Evolutionary conservation across 441 rosid genomes (phyloP).

Genomic region (Eruca vesicaria): DNA sequence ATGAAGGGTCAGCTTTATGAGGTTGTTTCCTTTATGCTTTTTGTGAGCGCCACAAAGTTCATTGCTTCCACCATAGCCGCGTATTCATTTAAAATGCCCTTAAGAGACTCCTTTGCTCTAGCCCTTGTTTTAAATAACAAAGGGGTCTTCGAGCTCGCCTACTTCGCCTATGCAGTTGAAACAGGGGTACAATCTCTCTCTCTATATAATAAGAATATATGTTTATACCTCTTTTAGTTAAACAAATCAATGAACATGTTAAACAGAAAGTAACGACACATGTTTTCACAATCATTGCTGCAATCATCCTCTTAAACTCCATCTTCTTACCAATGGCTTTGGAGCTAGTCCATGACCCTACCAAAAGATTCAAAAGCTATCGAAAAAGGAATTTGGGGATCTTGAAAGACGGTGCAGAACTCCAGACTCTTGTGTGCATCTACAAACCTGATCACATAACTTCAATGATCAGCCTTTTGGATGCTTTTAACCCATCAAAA

Average conservation of each 20-base stretch:
- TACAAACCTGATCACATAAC: slow-evolving; percentile 45
- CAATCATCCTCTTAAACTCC: slow-evolving; percentile 35
- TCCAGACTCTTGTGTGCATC: slow-evolving; percentile 38
- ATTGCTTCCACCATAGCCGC: slow-evolving; percentile 23
- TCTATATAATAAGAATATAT: not conserved
- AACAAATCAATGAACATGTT: not conserved
- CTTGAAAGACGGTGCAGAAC: slow-evolving; percentile 34
- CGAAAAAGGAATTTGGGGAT: slow-evolving; percentile 36
- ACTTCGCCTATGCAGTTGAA: slow-evolving; percentile 31
- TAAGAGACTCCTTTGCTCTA: slow-evolving; percentile 37
- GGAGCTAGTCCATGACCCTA: slow-evolving; percentile 42
- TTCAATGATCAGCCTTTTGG: slow-evolving; percentile 35
- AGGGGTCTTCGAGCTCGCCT: slow-evolving; percentile 38
- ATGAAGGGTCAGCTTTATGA: slow-evolving; percentile 24
- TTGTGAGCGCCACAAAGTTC: slow-evolving; percentile 20
- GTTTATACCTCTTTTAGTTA: not conserved
- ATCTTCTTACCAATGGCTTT: slow-evolving; percentile 32
- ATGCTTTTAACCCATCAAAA: slow-evolving; percentile 33
- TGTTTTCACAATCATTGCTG: slow-evolving; percentile 30
- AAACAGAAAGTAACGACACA: slow-evolving; percentile 15
- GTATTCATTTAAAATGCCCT: slow-evolving; percentile 16
- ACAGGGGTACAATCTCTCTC: slow-evolving; percentile 3
- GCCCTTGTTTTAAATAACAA: slow-evolving; percentile 35
- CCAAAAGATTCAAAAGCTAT: slow-evolving; percentile 39
- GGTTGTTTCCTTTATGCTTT: slow-evolving; percentile 22